These are phyloP conservation scores for Termitomyces heimii DNA, from an alignment of 768 basidiomycete genomes.

Conservation along the genomic window DNA sequence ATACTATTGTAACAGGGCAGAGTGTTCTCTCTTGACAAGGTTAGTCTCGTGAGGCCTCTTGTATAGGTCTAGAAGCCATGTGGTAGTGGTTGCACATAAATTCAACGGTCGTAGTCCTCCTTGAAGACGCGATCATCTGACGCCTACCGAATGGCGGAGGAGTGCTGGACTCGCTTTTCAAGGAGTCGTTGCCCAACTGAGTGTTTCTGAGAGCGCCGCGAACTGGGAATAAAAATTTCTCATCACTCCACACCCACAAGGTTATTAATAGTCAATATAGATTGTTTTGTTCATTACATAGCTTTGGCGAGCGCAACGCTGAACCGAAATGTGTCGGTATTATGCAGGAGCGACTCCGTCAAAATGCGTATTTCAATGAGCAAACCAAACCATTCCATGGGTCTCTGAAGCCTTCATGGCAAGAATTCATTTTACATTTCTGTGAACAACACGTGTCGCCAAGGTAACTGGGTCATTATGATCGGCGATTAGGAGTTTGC, in stretches of 20 bases:
- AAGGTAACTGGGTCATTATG: constrained; percentile 4
- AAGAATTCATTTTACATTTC: not conserved
- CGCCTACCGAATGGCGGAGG: not conserved
- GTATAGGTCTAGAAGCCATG: not conserved
- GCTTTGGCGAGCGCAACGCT: not conserved
- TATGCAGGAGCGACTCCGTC: not conserved
- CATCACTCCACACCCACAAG: not conserved
- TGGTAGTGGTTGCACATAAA: not conserved
- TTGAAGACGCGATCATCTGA: not conserved
- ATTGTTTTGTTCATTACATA: not conserved
- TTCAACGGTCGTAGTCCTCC: not conserved
- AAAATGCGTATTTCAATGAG: not conserved
- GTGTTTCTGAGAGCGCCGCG: not conserved
- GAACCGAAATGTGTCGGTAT: not conserved
- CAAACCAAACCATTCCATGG: too few relatives aligned
- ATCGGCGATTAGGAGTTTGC: constrained; percentile 10
- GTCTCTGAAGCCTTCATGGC: not conserved
- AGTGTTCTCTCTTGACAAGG: not conserved
- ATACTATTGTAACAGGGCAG: not conserved
- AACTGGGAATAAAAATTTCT: not conserved
- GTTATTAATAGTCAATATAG: not conserved
- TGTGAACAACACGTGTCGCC: constrained; percentile 4
- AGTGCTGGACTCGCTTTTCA: not conserved
- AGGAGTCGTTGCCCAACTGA: not conserved
- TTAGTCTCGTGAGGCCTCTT: not conserved